Conservation (phyloP, 2,329 filamentous ascomycete species). For the Furcasterigmium furcatum region DNA sequence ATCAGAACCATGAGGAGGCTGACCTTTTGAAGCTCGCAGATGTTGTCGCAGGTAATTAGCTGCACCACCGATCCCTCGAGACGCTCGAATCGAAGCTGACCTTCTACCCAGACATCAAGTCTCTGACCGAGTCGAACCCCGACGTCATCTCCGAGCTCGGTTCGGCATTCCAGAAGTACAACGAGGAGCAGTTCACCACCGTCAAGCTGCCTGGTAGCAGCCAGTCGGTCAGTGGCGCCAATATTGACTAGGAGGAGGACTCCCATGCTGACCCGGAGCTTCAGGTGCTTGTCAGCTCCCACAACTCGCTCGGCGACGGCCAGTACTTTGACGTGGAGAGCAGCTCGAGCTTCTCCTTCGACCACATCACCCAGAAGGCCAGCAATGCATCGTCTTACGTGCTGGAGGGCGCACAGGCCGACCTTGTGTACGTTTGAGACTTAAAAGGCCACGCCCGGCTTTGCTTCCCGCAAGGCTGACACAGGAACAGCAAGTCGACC, state of each 20-base stretch:
- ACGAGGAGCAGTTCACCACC: conserved; percentile 88
- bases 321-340: conserved; percentile 90
- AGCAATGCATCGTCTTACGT: conserved; percentile 77
- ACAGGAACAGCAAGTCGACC: conserved; percentile 67
- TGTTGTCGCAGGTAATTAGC: conserved; percentile 78
- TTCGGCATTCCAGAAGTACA: conserved; percentile 90
- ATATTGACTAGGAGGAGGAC: not conserved
- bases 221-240: conserved; percentile 41
- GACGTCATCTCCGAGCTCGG: conserved; percentile 68
- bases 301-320: conserved; percentile 77
- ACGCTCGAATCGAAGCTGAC: not conserved
- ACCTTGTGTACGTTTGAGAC: conserved; percentile 70
- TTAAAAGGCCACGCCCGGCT: too few species aligned
- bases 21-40: conserved; percentile 65
- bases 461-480: conserved; percentile 18
- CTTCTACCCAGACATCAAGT: conserved; percentile 73
- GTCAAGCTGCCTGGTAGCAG: conserved; percentile 86
- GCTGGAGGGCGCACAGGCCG: conserved; percentile 71
- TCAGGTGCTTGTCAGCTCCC: conserved; percentile 78
- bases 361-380: conserved; percentile 84
- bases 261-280: not conserved
- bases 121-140: conserved; percentile 69
- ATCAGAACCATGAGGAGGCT: too few species aligned
- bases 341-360: conserved; percentile 83
- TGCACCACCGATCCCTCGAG: not conserved